Evolutionary conservation across 139 green algal genomes (phyloP).

Genomic region (Asterochloris erici): DNA sequence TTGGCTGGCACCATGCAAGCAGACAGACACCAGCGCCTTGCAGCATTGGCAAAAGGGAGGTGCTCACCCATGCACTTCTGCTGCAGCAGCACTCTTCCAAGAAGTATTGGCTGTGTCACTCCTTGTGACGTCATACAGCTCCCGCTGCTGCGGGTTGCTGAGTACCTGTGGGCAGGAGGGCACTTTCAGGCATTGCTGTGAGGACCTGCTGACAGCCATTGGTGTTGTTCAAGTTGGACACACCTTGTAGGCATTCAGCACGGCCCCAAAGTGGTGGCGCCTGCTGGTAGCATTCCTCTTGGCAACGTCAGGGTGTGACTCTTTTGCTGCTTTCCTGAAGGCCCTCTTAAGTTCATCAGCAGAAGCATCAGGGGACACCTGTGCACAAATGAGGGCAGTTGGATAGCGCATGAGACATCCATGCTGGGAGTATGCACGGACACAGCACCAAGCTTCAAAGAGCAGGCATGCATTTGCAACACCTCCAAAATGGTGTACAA

Average conservation of each 20-base stretch:
- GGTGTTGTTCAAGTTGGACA: background rate
- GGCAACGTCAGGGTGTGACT: constrained; percentile 32
- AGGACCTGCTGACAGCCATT: background rate
- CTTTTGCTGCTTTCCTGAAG: constrained; percentile 29
- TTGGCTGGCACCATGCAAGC: background rate
- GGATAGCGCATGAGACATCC: no score
- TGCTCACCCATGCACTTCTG: background rate
- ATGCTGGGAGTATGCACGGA: no score
- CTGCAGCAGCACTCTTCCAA: constrained; percentile 11
- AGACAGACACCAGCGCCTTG: background rate
- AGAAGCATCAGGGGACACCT: background rate
- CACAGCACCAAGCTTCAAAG: no score
- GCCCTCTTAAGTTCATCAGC: constrained; percentile 22
- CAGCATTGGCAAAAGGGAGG: background rate
- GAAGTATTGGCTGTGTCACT: background rate
- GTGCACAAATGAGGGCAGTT: no score
- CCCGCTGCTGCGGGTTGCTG: constrained; percentile 7
- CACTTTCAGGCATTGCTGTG: background rate
- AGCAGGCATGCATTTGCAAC: no score
- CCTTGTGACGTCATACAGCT: constrained; percentile 38
- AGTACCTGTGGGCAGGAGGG: constrained; percentile 27
- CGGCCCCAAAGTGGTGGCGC: constrained; percentile 12
- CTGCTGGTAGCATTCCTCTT: background rate
- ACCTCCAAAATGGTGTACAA: no score
- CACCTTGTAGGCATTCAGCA: constrained; percentile 33